A percentile compares a stretch with the other conserved stretches of the same genome.
phyloP scores from a whole-genome alignment of 148 eudicot species.

The Limonium bicolor region DNA sequence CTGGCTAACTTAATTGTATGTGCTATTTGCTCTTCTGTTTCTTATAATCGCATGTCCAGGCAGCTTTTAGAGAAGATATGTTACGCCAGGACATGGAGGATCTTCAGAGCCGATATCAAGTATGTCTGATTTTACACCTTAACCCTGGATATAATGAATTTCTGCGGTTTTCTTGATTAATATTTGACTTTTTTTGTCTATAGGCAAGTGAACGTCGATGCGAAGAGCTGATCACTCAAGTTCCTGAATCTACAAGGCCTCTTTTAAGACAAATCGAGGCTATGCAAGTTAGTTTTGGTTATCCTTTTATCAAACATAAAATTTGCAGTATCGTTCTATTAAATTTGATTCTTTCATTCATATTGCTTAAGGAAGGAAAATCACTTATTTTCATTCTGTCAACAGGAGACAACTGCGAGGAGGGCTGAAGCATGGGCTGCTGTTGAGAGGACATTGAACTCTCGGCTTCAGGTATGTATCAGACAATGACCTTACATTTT shows the following conservation, averaged over 20 bases:
- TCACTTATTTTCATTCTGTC: conserved; percentile 10
- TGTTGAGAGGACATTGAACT: conserved; percentile 82
- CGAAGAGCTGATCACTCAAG: conserved; percentile 83
- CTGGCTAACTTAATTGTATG: not conserved
- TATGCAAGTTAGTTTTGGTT: conserved; percentile 55
- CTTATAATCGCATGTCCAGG: conserved; percentile 29
- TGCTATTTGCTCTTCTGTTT: not conserved
- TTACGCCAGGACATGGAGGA: conserved; percentile 79
- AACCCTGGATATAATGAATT: too few species aligned
- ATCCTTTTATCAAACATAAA: not conserved
- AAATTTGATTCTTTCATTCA: not conserved
- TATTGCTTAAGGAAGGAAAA: too few species aligned
- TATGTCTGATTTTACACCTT: conserved; percentile 13
- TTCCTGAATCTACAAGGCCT: conserved; percentile 98
- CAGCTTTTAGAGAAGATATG: conserved; percentile 74
- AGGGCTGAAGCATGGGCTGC: conserved; percentile 92
- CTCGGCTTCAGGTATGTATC: conserved; percentile 68
- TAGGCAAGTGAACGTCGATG: conserved; percentile 97
- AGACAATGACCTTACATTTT: not conserved
- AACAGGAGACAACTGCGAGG: conserved; percentile 76
- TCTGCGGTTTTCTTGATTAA: not conserved
- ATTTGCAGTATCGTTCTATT: not conserved
- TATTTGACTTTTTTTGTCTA: conserved; percentile 5
- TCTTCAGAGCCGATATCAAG: conserved; percentile 89
- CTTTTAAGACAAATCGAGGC: conserved; percentile 94